Percentiles rank a stretch among this genome's conserved stretches.
Evolutionary conservation across 768 basidiomycete genomes (phyloP).

Genomic region (Boletus vinaceobasis): DNA sequence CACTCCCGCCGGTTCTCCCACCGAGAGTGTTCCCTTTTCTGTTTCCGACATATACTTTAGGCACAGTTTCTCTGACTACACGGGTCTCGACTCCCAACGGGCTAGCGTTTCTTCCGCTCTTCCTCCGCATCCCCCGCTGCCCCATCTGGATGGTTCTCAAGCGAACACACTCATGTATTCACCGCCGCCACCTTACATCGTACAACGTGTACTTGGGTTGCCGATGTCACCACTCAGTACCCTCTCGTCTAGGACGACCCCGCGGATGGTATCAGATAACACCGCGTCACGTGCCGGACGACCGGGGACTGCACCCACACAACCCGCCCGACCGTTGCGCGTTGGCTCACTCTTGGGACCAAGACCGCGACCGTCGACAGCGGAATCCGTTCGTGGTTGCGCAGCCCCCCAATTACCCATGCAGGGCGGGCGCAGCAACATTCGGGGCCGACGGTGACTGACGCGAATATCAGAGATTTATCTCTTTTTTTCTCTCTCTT

Average conservation of each 20-base stretch:
- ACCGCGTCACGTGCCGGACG: background rate
- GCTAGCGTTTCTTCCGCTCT: constrained; percentile 35
- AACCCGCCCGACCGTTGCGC: constrained; percentile 2
- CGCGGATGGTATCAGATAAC: background rate
- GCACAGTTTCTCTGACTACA: constrained; percentile 35
- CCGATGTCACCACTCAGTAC: constrained; percentile 22
- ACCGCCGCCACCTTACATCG: constrained; percentile 29
- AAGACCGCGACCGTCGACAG: constrained; percentile 23
- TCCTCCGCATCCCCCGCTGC: constrained; percentile 43
- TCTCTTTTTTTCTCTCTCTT: constrained; percentile 17
- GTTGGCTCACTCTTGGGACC: constrained; percentile 29
- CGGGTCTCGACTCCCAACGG: constrained; percentile 31
- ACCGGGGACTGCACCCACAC: constrained; percentile 7
- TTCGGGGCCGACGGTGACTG: constrained; percentile 15
- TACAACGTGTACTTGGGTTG: constrained; percentile 32
- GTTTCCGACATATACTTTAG: constrained; percentile 53
- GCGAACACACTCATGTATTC: constrained; percentile 10
- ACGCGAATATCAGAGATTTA: background rate
- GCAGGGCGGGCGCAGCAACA: constrained; percentile 27
- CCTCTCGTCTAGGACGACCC: background rate
- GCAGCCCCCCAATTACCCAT: constrained; percentile 28
- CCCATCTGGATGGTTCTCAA: constrained; percentile 23
- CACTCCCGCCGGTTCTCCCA: constrained; percentile 44
- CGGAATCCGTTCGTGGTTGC: constrained; percentile 18
- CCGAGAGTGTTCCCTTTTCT: constrained; percentile 54